Evolutionary conservation across 257 asterid species (phyloP).

Genomic region (Rhazya stricta): DNA sequence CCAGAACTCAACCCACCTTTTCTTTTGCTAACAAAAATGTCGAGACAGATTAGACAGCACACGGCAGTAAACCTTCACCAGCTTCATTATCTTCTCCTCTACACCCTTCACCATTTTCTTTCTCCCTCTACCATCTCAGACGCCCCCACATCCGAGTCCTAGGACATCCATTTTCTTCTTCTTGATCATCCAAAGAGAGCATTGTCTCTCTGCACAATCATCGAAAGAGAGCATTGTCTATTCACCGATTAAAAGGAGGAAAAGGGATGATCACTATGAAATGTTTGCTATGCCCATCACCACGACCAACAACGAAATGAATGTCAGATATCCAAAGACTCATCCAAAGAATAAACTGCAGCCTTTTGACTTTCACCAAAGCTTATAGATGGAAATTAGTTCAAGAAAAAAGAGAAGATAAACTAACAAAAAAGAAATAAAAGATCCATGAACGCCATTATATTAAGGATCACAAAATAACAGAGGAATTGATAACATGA

Average conservation of each 20-base stretch:
- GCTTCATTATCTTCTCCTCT: constrained; percentile 5
- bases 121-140: not conserved
- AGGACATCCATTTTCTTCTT: not conserved
- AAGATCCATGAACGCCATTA: not conserved
- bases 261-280: not conserved
- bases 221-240: no score
- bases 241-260: not conserved
- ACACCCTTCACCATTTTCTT: not conserved
- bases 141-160: not conserved
- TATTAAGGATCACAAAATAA: constrained; percentile 6
- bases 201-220: not conserved
- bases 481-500: not conserved
- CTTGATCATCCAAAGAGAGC: not conserved
- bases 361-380: not conserved
- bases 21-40: constrained; percentile 18
- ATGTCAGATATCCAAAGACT: not conserved
- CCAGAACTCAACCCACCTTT: not conserved
- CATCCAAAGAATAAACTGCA: not conserved
- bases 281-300: not conserved
- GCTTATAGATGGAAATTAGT: not conserved
- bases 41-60: constrained; percentile 21
- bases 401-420: not conserved
- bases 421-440: not conserved
- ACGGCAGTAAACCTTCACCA: not conserved
- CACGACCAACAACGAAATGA: not conserved